Evolutionary conservation across 176 grass and related monocot species (phyloP).

Genomic region (Aegilops sharonensis): DNA sequence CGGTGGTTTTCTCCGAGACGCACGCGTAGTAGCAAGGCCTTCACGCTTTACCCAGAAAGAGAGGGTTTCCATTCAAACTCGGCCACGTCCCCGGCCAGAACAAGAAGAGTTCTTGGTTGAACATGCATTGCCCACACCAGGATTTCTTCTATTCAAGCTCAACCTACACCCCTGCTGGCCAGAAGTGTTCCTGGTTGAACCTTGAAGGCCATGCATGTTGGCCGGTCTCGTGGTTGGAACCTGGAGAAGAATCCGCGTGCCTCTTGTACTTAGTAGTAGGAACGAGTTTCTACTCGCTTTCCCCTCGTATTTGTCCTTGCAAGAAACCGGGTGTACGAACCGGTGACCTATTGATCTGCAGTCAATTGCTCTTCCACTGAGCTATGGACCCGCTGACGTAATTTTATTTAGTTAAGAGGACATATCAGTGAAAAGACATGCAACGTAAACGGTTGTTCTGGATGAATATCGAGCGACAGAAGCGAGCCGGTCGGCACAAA

Average conservation of each 20-base stretch:
- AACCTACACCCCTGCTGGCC: not conserved
- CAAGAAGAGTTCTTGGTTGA: not conserved
- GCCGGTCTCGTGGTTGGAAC: not conserved
- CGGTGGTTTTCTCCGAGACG: not conserved
- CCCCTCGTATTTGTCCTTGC: not conserved
- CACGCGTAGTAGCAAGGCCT: not conserved
- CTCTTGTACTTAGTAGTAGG: no score
- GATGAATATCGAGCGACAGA: not conserved
- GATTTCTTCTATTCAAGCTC: not conserved
- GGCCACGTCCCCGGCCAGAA: not conserved
- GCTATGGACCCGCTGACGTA: conserved; percentile 63
- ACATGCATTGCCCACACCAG: not conserved
- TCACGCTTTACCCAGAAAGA: not conserved
- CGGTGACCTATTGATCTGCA: conserved; percentile 99
- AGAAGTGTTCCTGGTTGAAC: not conserved
- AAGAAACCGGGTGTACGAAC: conserved; percentile 65
- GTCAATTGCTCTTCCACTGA: conserved; percentile 82
- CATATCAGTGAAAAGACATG: no score
- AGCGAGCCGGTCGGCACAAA: no score
- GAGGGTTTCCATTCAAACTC: not conserved
- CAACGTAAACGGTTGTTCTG: no score
- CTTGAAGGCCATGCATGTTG: not conserved
- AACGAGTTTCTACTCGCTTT: not conserved
- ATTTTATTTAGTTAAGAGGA: no score
- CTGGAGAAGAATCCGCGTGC: not conserved